phyloP scores from a whole-genome alignment of 805 yeast genomes.

The Kodamaea leandrae region DNA sequence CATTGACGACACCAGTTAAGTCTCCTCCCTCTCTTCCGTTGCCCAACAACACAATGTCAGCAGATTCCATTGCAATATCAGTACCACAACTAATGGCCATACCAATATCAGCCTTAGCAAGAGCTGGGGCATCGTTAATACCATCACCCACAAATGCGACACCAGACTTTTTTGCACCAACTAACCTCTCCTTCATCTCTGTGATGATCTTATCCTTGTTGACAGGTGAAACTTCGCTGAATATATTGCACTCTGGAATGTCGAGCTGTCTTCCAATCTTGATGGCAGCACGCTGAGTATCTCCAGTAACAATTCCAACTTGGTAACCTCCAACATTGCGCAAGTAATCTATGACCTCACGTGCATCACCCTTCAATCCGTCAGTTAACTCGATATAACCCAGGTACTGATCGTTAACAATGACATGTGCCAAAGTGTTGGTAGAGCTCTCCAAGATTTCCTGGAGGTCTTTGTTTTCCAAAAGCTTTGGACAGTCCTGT shows the following conservation, averaged over 20 bases:
- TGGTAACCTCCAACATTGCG: conserved; percentile 46
- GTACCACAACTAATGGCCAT: conserved; percentile 91
- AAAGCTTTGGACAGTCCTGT: conserved; percentile 16
- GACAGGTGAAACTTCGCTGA: conserved; percentile 73
- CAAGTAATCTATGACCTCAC: conserved; percentile 56
- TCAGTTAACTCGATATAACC: conserved; percentile 74
- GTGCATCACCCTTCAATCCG: conserved; percentile 62
- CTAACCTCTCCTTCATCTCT: conserved; percentile 48
- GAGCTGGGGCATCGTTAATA: conserved; percentile 95
- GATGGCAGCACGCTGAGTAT: conserved; percentile 58
- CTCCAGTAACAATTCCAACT: conserved; percentile 92
- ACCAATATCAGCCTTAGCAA: conserved; percentile 85
- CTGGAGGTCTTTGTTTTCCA: conserved; percentile 11
- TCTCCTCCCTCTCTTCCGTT: conserved; percentile 27
- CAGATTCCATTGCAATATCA: conserved; percentile 96
- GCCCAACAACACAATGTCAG: conserved; percentile 78
- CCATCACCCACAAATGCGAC: conserved; percentile 97
- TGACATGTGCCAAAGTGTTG: conserved; percentile 53
- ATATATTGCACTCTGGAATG: conserved; percentile 60
- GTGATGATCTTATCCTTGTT: conserved; percentile 70
- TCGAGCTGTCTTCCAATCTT: conserved; percentile 67
- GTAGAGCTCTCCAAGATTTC: conserved; percentile 21
- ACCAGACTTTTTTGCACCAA: conserved; percentile 29
- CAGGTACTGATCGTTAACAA: conserved; percentile 52
- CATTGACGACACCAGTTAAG: conserved; percentile 53